These are phyloP conservation scores for Magnusiomyces tetraspermus DNA, from an alignment of 1,139 yeast genomes.

Conservation along the genomic window DNA sequence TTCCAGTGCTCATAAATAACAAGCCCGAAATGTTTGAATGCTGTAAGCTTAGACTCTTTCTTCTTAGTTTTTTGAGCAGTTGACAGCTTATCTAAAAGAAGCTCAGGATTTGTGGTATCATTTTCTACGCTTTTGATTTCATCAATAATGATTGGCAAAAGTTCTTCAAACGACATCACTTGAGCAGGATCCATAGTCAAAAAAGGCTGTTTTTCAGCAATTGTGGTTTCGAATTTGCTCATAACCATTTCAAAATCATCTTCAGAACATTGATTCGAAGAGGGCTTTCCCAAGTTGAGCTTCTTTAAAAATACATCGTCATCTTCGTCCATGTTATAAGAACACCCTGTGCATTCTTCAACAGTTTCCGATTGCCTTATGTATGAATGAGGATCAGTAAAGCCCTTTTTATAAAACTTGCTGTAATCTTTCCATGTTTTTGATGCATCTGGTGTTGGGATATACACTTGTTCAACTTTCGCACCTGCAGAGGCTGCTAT, in stretches of 20 bases:
- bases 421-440: constrained; percentile 68
- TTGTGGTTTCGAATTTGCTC: constrained; percentile 62
- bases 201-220: constrained; percentile 80
- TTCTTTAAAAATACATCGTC: constrained; percentile 60
- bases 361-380: constrained; percentile 89
- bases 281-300: constrained; percentile 32
- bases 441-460: constrained; percentile 97
- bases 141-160: constrained; percentile 32
- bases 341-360: constrained; percentile 83
- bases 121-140: constrained; percentile 26
- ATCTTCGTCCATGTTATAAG: constrained; percentile 81
- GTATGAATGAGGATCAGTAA: constrained; percentile 66
- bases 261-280: constrained; percentile 44
- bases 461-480: constrained; percentile 58
- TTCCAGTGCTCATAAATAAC: constrained; percentile 77
- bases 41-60: neutral
- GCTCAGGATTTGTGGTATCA: constrained; percentile 32
- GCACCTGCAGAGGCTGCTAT: constrained; percentile 46
- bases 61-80: constrained; percentile 3
- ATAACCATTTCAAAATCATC: constrained; percentile 78
- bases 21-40: constrained; percentile 54
- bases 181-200: constrained; percentile 75
- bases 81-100: constrained; percentile 21
- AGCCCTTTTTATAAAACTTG: constrained; percentile 59
- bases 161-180: constrained; percentile 60